These are phyloP conservation scores for Kodamaea anthophila DNA, from an alignment of 1,139 yeast genomes.

Conservation along the genomic window DNA sequence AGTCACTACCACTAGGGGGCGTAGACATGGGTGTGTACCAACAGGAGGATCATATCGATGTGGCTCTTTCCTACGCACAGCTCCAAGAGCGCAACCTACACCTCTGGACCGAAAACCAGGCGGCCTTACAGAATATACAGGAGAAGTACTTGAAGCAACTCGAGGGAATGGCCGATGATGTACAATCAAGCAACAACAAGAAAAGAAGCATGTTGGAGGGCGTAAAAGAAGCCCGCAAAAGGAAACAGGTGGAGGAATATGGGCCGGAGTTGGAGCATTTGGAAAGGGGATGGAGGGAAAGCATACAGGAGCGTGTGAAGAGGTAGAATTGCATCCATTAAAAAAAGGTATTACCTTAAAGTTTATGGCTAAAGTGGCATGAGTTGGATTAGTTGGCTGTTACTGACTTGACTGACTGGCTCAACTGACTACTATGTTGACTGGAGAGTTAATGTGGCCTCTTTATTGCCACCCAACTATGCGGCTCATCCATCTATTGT, in stretches of 20 bases:
- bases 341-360: too few relatives aligned
- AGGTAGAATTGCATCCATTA: too few relatives aligned
- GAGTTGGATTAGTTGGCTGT: too few relatives aligned
- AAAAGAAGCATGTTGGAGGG: slow-evolving; percentile 30
- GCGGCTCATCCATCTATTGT: too few relatives aligned
- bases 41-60: slow-evolving; percentile 17
- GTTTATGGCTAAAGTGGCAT: too few relatives aligned
- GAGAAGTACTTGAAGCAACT: slow-evolving; percentile 17
- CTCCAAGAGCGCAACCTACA: slow-evolving; percentile 26
- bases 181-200: slow-evolving; percentile 13
- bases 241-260: slow-evolving; percentile 29
- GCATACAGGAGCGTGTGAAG: neutral
- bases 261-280: slow-evolving; percentile 32
- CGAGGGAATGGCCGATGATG: slow-evolving; percentile 14
- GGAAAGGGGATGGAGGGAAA: slow-evolving; percentile 29
- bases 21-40: slow-evolving; percentile 29
- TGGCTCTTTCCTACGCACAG: slow-evolving; percentile 26
- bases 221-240: slow-evolving; percentile 23
- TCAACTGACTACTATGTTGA: too few relatives aligned
- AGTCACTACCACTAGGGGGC: slow-evolving; percentile 13
- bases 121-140: slow-evolving; percentile 14
- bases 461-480: too few relatives aligned
- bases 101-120: slow-evolving; percentile 17
- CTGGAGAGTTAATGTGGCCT: too few relatives aligned
- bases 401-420: too few relatives aligned